Conservation (phyloP, 106 monocot genomes). For the Dioscorea alata region DNA sequence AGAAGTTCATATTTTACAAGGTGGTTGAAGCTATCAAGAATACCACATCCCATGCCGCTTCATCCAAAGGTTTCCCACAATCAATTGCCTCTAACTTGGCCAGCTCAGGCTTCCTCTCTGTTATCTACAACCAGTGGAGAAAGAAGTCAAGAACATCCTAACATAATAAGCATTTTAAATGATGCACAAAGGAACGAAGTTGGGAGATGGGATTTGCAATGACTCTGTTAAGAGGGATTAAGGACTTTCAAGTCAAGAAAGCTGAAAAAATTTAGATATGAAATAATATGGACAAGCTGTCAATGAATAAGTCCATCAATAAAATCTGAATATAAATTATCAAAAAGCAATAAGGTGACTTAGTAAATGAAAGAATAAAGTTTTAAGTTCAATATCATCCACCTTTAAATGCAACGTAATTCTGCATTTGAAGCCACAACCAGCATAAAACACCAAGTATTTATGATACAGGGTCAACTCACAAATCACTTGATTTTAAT, state of each 20-base stretch:
- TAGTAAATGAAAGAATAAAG: too few relatives aligned
- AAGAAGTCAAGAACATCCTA: background rate
- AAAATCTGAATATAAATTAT: too few relatives aligned
- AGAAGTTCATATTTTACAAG: background rate
- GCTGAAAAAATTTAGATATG: background rate
- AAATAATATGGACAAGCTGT: background rate
- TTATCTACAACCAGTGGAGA: constrained; percentile 46
- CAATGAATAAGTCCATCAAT: too few relatives aligned
- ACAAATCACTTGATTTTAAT: too few relatives aligned
- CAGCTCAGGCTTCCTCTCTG: constrained; percentile 69
- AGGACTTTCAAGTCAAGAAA: background rate
- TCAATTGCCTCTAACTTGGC: constrained; percentile 83
- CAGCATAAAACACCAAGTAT: too few relatives aligned
- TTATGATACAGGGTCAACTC: too few relatives aligned
- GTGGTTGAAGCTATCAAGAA: background rate
- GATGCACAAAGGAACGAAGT: background rate
- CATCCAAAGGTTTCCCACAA: constrained; percentile 97
- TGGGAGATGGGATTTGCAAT: background rate
- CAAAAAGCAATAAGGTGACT: too few relatives aligned
- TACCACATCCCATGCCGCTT: constrained; percentile 97
- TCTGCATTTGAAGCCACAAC: too few relatives aligned
- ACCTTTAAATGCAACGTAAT: too few relatives aligned
- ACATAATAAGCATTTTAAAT: too few relatives aligned
- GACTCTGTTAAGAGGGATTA: background rate
- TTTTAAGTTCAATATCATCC: too few relatives aligned